Evolutionary conservation across 2,329 filamentous ascomycete species (phyloP).

Genomic region (Verticillium nonalfalfae): DNA sequence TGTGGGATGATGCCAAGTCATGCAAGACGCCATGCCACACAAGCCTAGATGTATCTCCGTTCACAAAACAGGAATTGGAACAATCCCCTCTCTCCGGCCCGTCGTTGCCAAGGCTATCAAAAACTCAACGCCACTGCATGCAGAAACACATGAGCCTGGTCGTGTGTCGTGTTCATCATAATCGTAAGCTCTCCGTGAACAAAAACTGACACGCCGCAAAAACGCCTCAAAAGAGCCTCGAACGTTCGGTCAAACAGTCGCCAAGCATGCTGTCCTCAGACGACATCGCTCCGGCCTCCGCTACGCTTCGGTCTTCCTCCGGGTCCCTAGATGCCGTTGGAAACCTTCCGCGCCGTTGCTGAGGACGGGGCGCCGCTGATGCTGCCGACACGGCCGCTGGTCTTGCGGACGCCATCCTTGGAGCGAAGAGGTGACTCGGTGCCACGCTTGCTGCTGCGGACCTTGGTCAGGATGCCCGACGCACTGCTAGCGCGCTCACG

Average conservation of each 20-base stretch:
- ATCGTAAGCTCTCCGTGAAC: constrained; percentile 2
- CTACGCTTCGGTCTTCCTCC: constrained; percentile 8
- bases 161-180: constrained; percentile 16
- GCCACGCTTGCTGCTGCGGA: constrained; percentile 53
- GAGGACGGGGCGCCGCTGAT: constrained; percentile 35
- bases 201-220: background rate
- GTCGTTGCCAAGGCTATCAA: constrained; percentile 8
- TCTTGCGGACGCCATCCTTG: constrained; percentile 58
- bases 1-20: background rate
- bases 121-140: constrained; percentile 35
- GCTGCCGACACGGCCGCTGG: constrained; percentile 59
- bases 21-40: background rate
- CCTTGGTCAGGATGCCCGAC: constrained; percentile 55
- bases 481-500: constrained; percentile 42
- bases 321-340: constrained; percentile 28
- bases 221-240: constrained; percentile 4
- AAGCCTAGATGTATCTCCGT: background rate
- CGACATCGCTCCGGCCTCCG: constrained; percentile 7
- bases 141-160: constrained; percentile 31
- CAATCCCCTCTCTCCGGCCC: background rate
- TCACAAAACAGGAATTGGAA: background rate
- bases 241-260: constrained; percentile 4
- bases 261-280: background rate
- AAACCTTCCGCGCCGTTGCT: constrained; percentile 47
- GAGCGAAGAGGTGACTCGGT: constrained; percentile 42